phyloP scores from a whole-genome alignment of 768 basidiomycete species.

The Pisolithus orientalis region DNA sequence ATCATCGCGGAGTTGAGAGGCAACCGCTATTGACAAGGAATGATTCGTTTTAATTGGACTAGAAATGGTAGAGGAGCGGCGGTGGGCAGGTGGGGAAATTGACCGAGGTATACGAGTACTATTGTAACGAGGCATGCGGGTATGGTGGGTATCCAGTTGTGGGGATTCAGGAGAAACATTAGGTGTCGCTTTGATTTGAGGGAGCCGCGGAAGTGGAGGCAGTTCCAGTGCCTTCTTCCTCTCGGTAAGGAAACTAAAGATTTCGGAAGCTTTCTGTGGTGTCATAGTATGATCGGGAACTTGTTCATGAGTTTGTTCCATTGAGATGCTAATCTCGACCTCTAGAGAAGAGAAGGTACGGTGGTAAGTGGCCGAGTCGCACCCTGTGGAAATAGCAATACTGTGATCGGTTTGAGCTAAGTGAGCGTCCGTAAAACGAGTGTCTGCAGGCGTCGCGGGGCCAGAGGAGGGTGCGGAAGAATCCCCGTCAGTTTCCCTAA shows the following conservation, averaged over 20 bases:
- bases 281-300: conserved; percentile 38
- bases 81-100: conserved; percentile 7
- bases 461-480: conserved; percentile 45
- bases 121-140: conserved; percentile 11
- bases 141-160: conserved; percentile 18
- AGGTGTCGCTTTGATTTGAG: conserved; percentile 23
- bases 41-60: conserved; percentile 7
- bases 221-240: conserved; percentile 35
- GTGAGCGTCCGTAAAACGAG: conserved; percentile 34
- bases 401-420: conserved; percentile 30
- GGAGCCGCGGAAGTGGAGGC: conserved; percentile 25
- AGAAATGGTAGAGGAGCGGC: conserved; percentile 10
- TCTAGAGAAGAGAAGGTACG: conserved; percentile 64
- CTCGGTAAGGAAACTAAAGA: conserved; percentile 65
- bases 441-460: conserved; percentile 44
- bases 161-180: conserved; percentile 20
- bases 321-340: conserved; percentile 58
- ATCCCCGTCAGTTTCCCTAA: conserved; percentile 40
- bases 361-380: conserved; percentile 34
- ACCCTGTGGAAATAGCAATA: conserved; percentile 38
- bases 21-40: conserved; percentile 2
- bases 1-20: background rate
- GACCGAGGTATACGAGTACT: conserved; percentile 10
- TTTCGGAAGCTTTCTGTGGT: conserved; percentile 65
- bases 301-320: conserved; percentile 30